Conservation (phyloP, 108 stramenopile genomes). For the Pseudonitzschia delicatissima region DNA sequence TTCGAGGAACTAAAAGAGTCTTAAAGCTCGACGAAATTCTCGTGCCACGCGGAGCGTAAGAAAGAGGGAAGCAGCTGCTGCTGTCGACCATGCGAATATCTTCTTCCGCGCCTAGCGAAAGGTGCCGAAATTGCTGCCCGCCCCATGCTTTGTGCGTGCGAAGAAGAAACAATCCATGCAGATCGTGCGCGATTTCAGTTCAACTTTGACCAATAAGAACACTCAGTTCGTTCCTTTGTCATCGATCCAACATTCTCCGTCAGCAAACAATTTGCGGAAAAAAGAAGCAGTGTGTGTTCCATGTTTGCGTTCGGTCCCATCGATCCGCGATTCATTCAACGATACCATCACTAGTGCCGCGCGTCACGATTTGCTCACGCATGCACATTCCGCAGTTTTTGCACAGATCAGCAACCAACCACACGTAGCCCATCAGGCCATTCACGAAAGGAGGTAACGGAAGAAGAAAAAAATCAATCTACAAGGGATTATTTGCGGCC, state of each 20-base stretch:
- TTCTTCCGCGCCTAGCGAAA: no score
- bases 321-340: no score
- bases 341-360: neutral
- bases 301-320: no score
- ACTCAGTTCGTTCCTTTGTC: neutral
- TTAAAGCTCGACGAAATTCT: no score
- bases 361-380: conserved; percentile 10
- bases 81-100: no score
- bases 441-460: neutral
- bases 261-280: no score
- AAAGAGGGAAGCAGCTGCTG: no score
- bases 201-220: neutral
- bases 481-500: no score
- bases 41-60: no score
- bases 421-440: neutral
- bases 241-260: neutral
- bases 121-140: neutral
- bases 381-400: neutral
- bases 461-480: neutral
- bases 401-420: neutral
- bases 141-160: neutral
- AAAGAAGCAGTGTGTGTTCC: no score
- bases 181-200: neutral
- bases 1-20: no score
- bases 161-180: neutral